A percentile compares a stretch with the other conserved stretches of the same genome.
These are phyloP conservation scores for Tolypocladium capitatum DNA, from an alignment of 2,329 filamentous ascomycete species.

Conservation along the genomic window DNA sequence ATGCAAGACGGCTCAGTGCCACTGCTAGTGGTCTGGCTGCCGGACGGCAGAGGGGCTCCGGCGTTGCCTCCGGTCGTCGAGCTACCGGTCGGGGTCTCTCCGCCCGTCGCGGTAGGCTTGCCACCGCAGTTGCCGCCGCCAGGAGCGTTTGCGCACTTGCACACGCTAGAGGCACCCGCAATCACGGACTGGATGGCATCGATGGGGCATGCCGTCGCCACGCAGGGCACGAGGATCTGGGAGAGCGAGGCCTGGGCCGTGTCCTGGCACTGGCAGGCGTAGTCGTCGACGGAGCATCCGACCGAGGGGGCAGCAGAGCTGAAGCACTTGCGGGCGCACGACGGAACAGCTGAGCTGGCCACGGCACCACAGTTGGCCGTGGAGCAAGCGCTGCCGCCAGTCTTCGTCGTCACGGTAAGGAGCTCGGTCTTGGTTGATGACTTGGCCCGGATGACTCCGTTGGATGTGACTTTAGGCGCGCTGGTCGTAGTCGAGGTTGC, in stretches of 20 bases:
- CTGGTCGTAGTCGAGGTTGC: not conserved
- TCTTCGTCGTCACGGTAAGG: too few species aligned
- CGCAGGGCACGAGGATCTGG: slow-evolving; percentile 13
- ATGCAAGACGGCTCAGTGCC: not conserved
- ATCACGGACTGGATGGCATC: slow-evolving; percentile 12
- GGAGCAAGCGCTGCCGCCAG: too few species aligned
- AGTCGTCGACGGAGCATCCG: slow-evolving; percentile 14
- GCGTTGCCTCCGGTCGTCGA: not conserved
- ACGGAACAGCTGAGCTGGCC: slow-evolving; percentile 12
- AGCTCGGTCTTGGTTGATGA: too few species aligned
- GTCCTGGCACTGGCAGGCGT: slow-evolving; percentile 14
- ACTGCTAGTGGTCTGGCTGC: too few species aligned
- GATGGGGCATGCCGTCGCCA: slow-evolving; percentile 12
- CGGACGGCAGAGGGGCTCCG: not conserved
- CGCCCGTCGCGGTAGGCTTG: not conserved
- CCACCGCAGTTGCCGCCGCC: slow-evolving; percentile 2
- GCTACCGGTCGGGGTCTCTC: not conserved
- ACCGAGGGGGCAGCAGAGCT: slow-evolving; percentile 10
- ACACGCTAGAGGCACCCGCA: slow-evolving; percentile 11
- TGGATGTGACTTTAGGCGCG: not conserved
- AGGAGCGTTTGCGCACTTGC: slow-evolving; percentile 8
- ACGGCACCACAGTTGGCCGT: slow-evolving; percentile 12
- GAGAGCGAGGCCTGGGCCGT: slow-evolving; percentile 11
- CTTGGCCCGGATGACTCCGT: not conserved
- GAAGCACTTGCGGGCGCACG: slow-evolving; percentile 15